Percentiles rank a stretch among this genome's conserved stretches.
phyloP scores from a whole-genome alignment of 2,329 filamentous ascomycete genomes.

The Colletotrichum liriopes region DNA sequence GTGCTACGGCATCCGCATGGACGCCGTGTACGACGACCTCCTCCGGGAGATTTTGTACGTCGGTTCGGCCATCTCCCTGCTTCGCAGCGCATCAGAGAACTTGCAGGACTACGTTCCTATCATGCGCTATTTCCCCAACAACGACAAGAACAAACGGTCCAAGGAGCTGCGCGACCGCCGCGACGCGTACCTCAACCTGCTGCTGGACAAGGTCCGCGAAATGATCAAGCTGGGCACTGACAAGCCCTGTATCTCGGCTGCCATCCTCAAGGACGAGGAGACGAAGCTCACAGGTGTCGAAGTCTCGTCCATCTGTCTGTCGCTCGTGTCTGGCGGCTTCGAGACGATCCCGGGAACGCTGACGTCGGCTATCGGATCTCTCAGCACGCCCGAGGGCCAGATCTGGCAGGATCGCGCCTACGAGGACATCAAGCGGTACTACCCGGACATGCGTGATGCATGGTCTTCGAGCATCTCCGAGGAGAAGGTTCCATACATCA shows the following conservation, averaged over 20 bases:
- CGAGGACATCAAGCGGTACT: constrained; percentile 78
- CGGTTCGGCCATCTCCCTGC: constrained; percentile 82
- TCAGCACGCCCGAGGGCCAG: constrained; percentile 78
- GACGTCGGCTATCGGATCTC: constrained; percentile 84
- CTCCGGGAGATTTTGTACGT: constrained; percentile 83
- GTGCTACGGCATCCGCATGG: constrained; percentile 85
- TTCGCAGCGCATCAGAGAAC: constrained; percentile 85
- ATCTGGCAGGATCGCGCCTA: constrained; percentile 80
- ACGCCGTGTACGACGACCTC: constrained; percentile 77
- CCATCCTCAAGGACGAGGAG: constrained; percentile 70
- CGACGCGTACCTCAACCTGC: constrained; percentile 76
- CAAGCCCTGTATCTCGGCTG: constrained; percentile 59
- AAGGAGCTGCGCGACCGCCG: constrained; percentile 77
- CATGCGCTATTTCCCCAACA: constrained; percentile 70
- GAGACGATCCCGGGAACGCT: constrained; percentile 87
- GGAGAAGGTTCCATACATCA: constrained; percentile 84
- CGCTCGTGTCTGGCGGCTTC: constrained; percentile 85
- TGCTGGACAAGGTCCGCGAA: constrained; percentile 71
- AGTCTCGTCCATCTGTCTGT: constrained; percentile 85
- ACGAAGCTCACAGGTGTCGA: constrained; percentile 69
- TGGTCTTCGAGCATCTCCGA: constrained; percentile 82
- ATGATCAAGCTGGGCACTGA: constrained; percentile 58
- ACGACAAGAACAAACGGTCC: constrained; percentile 74
- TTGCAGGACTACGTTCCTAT: constrained; percentile 89
- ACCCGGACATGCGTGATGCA: constrained; percentile 78